Percentiles rank a stretch among this genome's conserved stretches.
Evolutionary conservation across 331 rosid species (phyloP).

Genomic region (Prunus yedoensis): DNA sequence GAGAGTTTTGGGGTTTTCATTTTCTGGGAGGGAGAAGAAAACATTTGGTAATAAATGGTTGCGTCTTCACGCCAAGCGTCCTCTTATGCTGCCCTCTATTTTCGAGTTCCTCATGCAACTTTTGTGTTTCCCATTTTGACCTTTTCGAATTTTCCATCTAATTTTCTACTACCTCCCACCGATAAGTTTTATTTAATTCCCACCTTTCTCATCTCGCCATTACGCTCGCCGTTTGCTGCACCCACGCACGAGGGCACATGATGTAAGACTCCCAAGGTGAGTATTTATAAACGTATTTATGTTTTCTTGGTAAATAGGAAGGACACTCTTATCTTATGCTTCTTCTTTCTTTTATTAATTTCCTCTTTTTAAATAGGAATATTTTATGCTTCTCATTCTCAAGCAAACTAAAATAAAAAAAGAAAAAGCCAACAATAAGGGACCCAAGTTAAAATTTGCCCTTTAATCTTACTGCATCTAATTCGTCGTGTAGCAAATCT

Average conservation of each 20-base stretch:
- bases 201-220: neutral
- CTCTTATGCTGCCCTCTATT: constrained; percentile 30
- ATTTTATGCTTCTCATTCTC: too few relatives aligned
- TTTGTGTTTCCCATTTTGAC: constrained; percentile 49
- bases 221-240: neutral
- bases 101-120: constrained; percentile 67
- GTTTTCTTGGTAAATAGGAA: too few relatives aligned
- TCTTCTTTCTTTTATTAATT: too few relatives aligned
- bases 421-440: neutral
- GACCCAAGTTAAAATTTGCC: neutral
- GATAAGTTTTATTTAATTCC: neutral
- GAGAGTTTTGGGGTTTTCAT: neutral
- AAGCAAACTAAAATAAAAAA: too few relatives aligned
- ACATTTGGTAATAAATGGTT: constrained; percentile 57
- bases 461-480: neutral
- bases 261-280: too few relatives aligned
- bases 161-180: too few relatives aligned
- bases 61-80: constrained; percentile 57
- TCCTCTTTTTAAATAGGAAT: too few relatives aligned
- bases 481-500: neutral
- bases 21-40: constrained; percentile 7
- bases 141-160: neutral
- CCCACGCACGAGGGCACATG: neutral
- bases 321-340: too few relatives aligned
- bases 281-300: too few relatives aligned